Percentiles rank a stretch among this genome's conserved stretches.
phyloP scores from a whole-genome alignment of 2,329 filamentous ascomycete species.

The Elsinoe fawcettii region DNA sequence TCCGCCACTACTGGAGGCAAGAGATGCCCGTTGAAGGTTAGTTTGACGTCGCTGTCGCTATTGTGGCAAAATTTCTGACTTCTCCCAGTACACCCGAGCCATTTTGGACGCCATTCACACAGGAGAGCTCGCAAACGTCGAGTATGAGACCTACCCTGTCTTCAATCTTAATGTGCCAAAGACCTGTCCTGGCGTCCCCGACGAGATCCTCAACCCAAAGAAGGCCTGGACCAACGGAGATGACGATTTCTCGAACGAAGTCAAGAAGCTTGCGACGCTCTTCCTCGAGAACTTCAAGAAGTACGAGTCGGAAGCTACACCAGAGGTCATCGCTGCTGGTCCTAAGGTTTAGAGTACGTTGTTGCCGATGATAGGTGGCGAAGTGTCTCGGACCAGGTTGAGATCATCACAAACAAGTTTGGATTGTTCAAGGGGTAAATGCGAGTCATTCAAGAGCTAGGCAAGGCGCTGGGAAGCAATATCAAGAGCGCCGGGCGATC shows the following conservation, averaged over 20 bases:
- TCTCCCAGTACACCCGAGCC: slow-evolving; percentile 82
- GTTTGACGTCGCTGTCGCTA: too few relatives aligned
- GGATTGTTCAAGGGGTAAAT: background rate
- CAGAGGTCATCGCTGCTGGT: slow-evolving; percentile 35
- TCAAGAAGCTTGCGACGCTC: slow-evolving; percentile 78
- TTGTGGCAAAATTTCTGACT: too few relatives aligned
- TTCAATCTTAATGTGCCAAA: slow-evolving; percentile 98
- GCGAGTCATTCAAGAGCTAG: background rate
- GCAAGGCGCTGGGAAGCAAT: background rate
- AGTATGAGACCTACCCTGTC: slow-evolving; percentile 90
- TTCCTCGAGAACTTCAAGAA: slow-evolving; percentile 98
- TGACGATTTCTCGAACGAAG: slow-evolving; percentile 75
- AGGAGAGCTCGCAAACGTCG: slow-evolving; percentile 83
- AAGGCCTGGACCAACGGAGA: slow-evolving; percentile 73
- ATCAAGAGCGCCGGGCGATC: background rate
- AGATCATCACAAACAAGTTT: too few relatives aligned
- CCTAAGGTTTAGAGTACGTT: background rate
- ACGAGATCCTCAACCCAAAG: slow-evolving; percentile 88
- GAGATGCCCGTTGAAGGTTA: slow-evolving; percentile 80
- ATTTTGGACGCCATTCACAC: slow-evolving; percentile 98
- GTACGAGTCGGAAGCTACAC: slow-evolving; percentile 68
- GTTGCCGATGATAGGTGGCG: background rate
- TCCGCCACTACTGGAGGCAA: slow-evolving; percentile 86
- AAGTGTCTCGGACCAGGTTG: too few relatives aligned
- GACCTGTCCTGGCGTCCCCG: slow-evolving; percentile 77